These are phyloP conservation scores for Inonotus hispidus DNA, from an alignment of 1,284 basidiomycete genomes.

Conservation along the genomic window DNA sequence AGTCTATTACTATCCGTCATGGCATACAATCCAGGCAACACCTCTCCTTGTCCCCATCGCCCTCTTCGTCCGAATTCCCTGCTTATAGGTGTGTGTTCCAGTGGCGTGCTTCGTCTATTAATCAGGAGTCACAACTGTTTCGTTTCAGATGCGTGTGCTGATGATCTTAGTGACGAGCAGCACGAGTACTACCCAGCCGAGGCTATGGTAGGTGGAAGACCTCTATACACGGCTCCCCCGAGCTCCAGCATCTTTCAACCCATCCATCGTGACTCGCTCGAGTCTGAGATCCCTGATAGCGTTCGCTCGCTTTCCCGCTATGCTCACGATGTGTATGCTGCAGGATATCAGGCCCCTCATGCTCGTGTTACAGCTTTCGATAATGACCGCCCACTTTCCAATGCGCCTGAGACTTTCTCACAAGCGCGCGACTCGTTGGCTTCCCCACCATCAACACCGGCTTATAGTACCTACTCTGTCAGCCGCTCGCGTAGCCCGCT, in stretches of 20 bases:
- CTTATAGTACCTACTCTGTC: neutral
- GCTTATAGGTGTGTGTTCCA: neutral
- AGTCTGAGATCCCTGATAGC: constrained; percentile 3
- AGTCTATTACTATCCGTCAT: neutral
- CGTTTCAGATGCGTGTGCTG: neutral
- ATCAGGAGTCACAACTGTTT: neutral
- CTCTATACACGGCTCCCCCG: neutral
- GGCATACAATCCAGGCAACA: neutral
- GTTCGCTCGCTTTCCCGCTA: constrained; percentile 3
- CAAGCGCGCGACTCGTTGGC: constrained; percentile 2
- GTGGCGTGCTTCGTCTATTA: neutral
- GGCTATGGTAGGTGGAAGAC: neutral
- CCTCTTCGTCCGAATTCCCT: neutral
- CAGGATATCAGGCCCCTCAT: neutral
- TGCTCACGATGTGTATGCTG: neutral
- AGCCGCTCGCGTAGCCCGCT: constrained; percentile 6
- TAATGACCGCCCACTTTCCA: neutral
- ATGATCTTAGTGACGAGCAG: constrained; percentile 1
- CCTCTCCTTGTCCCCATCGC: neutral
- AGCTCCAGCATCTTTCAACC: constrained; percentile 1
- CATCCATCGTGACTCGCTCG: neutral
- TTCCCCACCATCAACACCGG: constrained; percentile 2
- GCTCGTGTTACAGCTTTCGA: neutral
- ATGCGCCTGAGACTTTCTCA: neutral
- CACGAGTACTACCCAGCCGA: constrained; percentile 1